phyloP scores from a whole-genome alignment of 441 rosid genomes.

The Erodium texanum region DNA sequence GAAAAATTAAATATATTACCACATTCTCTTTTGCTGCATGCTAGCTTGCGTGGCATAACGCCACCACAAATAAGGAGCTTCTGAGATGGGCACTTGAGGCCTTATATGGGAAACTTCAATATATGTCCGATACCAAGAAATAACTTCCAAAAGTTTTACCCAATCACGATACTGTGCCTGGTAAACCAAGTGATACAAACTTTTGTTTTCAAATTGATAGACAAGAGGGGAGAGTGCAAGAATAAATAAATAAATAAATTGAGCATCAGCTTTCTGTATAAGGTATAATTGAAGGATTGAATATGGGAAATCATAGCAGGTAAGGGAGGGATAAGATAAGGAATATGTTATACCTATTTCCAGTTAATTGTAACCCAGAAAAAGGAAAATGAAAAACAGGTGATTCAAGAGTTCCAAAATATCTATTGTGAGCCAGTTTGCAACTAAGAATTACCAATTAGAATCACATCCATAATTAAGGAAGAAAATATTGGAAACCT shows the following conservation, averaged over 20 bases:
- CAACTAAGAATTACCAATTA: neutral
- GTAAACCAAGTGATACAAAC: constrained; percentile 19
- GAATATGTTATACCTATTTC: too few species aligned
- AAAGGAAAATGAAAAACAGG: neutral
- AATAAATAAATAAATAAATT: neutral
- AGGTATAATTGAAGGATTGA: neutral
- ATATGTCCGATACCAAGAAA: constrained; percentile 71
- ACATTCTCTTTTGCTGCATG: constrained; percentile 70
- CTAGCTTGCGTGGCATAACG: constrained; percentile 83
- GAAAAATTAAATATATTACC: constrained; percentile 34
- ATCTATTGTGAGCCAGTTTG: too few species aligned
- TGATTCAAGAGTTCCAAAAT: neutral
- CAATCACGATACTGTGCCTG: constrained; percentile 97
- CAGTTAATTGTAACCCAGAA: neutral
- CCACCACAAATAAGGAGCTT: constrained; percentile 74
- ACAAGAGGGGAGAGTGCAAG: neutral
- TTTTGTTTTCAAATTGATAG: constrained; percentile 18
- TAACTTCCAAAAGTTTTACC: constrained; percentile 84
- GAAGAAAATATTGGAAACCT: constrained; percentile 35
- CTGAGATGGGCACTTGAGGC: constrained; percentile 66
- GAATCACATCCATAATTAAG: neutral
- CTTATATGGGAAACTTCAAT: constrained; percentile 85
- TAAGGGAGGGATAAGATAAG: neutral
- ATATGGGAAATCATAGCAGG: neutral
- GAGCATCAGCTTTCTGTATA: neutral